Conservation (phyloP, 164 flowering plant species). For the Umbellularia californica region DNA sequence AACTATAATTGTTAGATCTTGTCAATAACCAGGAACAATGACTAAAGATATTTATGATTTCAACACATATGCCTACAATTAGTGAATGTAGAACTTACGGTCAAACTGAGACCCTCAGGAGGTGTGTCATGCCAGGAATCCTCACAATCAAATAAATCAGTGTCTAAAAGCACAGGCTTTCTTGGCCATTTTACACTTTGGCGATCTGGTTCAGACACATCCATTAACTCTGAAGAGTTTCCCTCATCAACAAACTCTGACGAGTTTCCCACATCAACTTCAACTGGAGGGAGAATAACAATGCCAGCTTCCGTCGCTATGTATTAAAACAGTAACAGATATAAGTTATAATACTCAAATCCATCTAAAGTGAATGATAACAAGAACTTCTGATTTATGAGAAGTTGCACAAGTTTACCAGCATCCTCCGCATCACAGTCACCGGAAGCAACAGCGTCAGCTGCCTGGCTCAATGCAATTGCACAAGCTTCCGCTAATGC, state of each 20-base stretch:
- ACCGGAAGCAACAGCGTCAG: slow-evolving; percentile 73
- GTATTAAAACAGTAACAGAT: slow-evolving; percentile 6
- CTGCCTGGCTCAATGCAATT: slow-evolving; percentile 60
- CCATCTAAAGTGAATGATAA: background rate
- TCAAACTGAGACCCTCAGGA: slow-evolving; percentile 77
- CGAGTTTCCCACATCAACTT: slow-evolving; percentile 22
- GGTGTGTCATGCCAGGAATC: slow-evolving; percentile 77
- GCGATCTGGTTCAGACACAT: slow-evolving; percentile 31
- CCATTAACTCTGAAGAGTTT: slow-evolving; percentile 22
- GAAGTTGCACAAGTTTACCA: slow-evolving; percentile 30
- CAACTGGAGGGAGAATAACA: slow-evolving; percentile 42
- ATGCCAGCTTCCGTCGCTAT: slow-evolving; percentile 75
- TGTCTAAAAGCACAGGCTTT: slow-evolving; percentile 38
- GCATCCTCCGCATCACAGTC: slow-evolving; percentile 54
- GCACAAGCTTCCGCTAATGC: slow-evolving; percentile 92
- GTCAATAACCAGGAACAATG: background rate
- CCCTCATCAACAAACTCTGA: slow-evolving; percentile 26
- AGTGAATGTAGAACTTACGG: slow-evolving; percentile 35
- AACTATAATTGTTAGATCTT: slow-evolving; percentile 3
- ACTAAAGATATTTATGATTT: background rate
- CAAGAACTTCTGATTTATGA: background rate
- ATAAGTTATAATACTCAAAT: background rate
- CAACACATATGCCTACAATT: background rate
- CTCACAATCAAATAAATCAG: slow-evolving; percentile 50
- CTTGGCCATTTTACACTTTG: slow-evolving; percentile 47